Evolutionary conservation across 78 protist species (phyloP), one percentile per base, ranked within the genome.

Genomic region (Diacronema lutheri): DNA sequence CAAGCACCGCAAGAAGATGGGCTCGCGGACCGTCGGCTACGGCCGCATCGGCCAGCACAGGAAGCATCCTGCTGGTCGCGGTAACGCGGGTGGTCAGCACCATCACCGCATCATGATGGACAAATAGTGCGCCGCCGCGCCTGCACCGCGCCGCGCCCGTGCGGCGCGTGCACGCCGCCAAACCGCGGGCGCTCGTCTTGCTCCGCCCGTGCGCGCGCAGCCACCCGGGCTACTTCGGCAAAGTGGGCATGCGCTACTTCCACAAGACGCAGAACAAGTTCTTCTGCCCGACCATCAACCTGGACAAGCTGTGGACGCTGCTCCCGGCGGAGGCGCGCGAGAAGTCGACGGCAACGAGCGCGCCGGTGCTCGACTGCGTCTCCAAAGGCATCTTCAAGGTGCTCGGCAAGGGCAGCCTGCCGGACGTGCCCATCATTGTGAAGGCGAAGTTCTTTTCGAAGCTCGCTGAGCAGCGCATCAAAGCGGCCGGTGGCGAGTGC

Each of bases 151-250:
- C 35, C 35, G 29, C 69, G 20, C 13, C n/a, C 35, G 37, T 26
- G 69, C 69, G n/a, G 69, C 69, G 21, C 21, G 60, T 16, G 60
- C 0, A 16, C 60, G 60, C 23, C 25, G 60, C 12, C 25, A 19
- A 6, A 55, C 25, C 60, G 60, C 60, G 25, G 21, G 4, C 60
- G 21, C 60, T 16, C 60, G 25, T 16, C 60, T 16, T 2, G 23
- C 60, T 2, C 60, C 21, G 23, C 60, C 21, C 21, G 13, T 16
- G 25, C 60, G 25, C 60, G 60, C 26, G 71, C 50, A 91, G 89
- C 95, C 99, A 99, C 82, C 99, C 99, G 38, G 99, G 99, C 56
- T 98, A 97, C 94, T 98, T 99, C 93, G 99, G 99, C 31, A 99
- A 98, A 97, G 92, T 95, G 71, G 99, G 99, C 85, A 98, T 99